These are phyloP conservation scores for Leccinum solheimii DNA, from an alignment of 1,284 basidiomycete genomes.

Conservation along the genomic window DNA sequence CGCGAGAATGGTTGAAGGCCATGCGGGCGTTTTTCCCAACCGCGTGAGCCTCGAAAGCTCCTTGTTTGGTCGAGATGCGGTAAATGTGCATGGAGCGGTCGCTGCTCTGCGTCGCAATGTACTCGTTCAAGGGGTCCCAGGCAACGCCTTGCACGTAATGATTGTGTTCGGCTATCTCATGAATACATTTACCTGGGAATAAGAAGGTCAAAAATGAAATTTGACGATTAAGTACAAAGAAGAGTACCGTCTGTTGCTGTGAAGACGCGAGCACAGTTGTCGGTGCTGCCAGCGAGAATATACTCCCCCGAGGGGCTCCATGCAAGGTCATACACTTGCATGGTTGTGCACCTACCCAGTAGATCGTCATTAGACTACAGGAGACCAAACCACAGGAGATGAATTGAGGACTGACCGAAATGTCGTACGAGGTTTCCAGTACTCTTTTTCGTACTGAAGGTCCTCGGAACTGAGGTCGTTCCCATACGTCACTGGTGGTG, in stretches of 20 bases:
- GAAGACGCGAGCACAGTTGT: constrained; percentile 91
- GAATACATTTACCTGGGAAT: constrained; percentile 69
- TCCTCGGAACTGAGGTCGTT: constrained; percentile 77
- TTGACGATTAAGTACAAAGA: constrained; percentile 2
- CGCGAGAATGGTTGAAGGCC: constrained; percentile 64
- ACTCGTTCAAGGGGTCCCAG: constrained; percentile 95
- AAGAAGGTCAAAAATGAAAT: constrained; percentile 9
- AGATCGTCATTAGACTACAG: constrained; percentile 7
- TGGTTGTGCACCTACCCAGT: constrained; percentile 66
- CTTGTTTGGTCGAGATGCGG: constrained; percentile 73
- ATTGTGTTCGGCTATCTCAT: constrained; percentile 85
- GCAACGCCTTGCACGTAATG: constrained; percentile 97
- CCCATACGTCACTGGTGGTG: constrained; percentile 73
- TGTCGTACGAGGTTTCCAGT: constrained; percentile 90
- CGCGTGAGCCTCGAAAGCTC: constrained; percentile 82
- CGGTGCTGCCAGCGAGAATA: constrained; percentile 92
- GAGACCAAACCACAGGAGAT: background rate
- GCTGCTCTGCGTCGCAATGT: constrained; percentile 91
- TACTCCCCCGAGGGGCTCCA: constrained; percentile 97
- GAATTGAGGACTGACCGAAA: constrained; percentile 61
- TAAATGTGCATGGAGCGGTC: constrained; percentile 92
- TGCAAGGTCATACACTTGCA: constrained; percentile 96
- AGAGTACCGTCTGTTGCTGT: constrained; percentile 67
- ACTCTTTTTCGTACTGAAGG: constrained; percentile 87
- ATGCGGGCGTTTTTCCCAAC: constrained; percentile 80